Evolutionary conservation across 1,284 basidiomycete genomes (phyloP).

Genomic region (Ustanciosporium gigantosporum): DNA sequence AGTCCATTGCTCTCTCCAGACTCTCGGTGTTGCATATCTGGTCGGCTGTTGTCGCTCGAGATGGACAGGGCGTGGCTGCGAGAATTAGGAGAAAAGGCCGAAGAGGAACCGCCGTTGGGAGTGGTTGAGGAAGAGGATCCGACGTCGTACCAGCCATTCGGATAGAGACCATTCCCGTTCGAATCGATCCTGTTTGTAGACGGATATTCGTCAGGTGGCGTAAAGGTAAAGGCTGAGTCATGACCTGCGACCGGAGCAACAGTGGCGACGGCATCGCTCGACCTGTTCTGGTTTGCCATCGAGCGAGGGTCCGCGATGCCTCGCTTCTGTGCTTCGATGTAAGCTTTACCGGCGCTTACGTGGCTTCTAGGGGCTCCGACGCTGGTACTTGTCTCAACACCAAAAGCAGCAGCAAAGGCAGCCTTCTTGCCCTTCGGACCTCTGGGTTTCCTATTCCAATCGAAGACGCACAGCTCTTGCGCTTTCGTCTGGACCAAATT

Average conservation of each 20-base stretch:
- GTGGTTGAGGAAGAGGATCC: too few relatives aligned
- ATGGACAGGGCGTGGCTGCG: too few relatives aligned
- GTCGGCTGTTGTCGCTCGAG: neutral
- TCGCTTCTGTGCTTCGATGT: slow-evolving; percentile 36
- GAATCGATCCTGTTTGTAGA: too few relatives aligned
- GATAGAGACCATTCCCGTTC: too few relatives aligned
- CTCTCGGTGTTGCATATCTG: neutral
- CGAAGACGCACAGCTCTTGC: slow-evolving; percentile 41
- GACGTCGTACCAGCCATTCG: too few relatives aligned
- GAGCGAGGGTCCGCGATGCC: slow-evolving; percentile 9
- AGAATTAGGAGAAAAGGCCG: too few relatives aligned
- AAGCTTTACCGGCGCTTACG: slow-evolving; percentile 29
- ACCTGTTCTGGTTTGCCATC: too few relatives aligned
- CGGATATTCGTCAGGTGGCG: too few relatives aligned
- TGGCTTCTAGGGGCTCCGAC: slow-evolving; percentile 34
- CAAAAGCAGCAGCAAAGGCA: slow-evolving; percentile 30
- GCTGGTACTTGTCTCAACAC: slow-evolving; percentile 10
- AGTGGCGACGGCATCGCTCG: too few relatives aligned
- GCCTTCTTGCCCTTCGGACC: slow-evolving; percentile 47
- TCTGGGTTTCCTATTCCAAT: slow-evolving; percentile 48
- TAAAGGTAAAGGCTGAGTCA: too few relatives aligned
- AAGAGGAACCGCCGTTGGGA: too few relatives aligned
- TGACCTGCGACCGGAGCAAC: too few relatives aligned
- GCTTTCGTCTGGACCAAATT: slow-evolving; percentile 22
- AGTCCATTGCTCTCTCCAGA: neutral